A percentile compares a stretch with the other conserved stretches of the same genome.
These are phyloP conservation scores for Escallonia herrerae DNA, from an alignment of 129 eudicot genomes.

Conservation along the genomic window DNA sequence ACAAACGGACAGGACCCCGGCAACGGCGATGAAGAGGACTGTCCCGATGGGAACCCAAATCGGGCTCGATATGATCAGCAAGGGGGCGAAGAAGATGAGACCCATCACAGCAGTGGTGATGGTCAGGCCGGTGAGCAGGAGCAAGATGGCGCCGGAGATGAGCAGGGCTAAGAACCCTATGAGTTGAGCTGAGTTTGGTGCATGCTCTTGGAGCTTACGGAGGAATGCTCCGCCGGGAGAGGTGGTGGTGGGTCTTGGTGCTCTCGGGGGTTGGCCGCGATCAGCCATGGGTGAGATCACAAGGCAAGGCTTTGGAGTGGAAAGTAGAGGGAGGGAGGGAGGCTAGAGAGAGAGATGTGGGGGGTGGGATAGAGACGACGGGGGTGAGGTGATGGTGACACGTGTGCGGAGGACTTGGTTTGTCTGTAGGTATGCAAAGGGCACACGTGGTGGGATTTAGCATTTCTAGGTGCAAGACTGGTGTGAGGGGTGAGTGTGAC, in stretches of 20 bases:
- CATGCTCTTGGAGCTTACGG: slow-evolving; percentile 36
- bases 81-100: slow-evolving; percentile 42
- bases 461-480: slow-evolving; percentile 9
- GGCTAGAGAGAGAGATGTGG: not conserved
- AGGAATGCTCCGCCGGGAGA: slow-evolving; percentile 9
- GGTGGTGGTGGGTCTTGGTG: slow-evolving; percentile 19
- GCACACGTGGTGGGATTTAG: slow-evolving; percentile 39
- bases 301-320: not conserved
- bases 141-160: slow-evolving; percentile 44
- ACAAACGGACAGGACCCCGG: slow-evolving; percentile 43
- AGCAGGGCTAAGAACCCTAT: slow-evolving; percentile 41
- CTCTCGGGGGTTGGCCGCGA: slow-evolving; percentile 22
- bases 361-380: not conserved
- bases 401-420: slow-evolving; percentile 23
- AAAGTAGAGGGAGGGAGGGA: not conserved
- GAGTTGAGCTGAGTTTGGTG: slow-evolving; percentile 53
- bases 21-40: slow-evolving; percentile 29
- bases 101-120: slow-evolving; percentile 38
- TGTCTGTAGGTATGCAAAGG: slow-evolving; percentile 30
- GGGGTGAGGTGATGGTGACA: slow-evolving; percentile 13
- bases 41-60: slow-evolving; percentile 63
- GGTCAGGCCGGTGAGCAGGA: slow-evolving; percentile 56
- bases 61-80: slow-evolving; percentile 50
- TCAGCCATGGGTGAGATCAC: slow-evolving; percentile 39
- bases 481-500: not conserved